Conservation (phyloP, 257 asterid species). For the Lycium ferocissimum region DNA sequence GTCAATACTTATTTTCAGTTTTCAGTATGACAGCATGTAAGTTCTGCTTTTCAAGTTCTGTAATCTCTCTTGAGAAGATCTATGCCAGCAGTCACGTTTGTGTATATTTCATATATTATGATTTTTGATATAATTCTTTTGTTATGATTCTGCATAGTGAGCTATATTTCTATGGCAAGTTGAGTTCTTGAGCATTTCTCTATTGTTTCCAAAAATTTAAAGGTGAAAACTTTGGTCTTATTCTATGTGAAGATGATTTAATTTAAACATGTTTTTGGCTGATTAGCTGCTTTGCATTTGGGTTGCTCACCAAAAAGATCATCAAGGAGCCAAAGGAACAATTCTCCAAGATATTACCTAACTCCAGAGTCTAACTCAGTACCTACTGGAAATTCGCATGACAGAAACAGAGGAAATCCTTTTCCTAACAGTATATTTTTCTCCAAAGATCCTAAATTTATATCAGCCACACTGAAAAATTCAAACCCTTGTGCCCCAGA, state of each 20-base stretch:
- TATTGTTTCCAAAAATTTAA: too few relatives aligned
- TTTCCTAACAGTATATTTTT: constrained; percentile 43
- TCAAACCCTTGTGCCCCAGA: constrained; percentile 38
- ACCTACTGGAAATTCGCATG: constrained; percentile 43
- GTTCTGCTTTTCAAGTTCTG: not conserved
- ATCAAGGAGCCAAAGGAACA: constrained; percentile 84
- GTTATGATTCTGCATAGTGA: not conserved
- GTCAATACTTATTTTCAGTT: not conserved
- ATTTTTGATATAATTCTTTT: not conserved
- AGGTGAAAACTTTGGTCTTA: too few relatives aligned
- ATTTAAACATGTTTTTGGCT: not conserved
- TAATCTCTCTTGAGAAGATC: not conserved
- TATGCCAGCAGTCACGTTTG: not conserved
- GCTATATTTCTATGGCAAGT: too few relatives aligned
- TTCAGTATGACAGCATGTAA: not conserved
- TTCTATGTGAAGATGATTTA: not conserved
- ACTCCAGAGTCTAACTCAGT: constrained; percentile 44
- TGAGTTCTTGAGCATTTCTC: too few relatives aligned
- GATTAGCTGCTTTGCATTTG: constrained; percentile 86
- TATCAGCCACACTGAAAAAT: constrained; percentile 16
- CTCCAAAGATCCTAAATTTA: constrained; percentile 42
- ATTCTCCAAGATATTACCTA: constrained; percentile 63
- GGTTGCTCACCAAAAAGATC: constrained; percentile 89
- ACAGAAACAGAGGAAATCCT: constrained; percentile 42
- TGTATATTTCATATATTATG: not conserved